phyloP scores from a whole-genome alignment of 1,284 basidiomycete genomes.

The Cryptococcus amylolentus region DNA sequence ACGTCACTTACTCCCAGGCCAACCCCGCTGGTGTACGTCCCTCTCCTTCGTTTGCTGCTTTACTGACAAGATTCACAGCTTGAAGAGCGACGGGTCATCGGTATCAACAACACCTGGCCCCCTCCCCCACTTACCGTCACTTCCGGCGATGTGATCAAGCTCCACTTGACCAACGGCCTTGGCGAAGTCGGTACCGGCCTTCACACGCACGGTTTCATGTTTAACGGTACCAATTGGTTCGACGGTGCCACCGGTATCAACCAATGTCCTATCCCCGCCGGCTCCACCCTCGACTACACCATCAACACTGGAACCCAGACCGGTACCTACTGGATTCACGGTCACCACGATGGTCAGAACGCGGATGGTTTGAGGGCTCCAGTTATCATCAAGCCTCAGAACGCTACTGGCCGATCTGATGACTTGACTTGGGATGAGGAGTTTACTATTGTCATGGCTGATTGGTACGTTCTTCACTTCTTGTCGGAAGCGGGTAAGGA shows the following conservation, averaged over 20 bases:
- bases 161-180: constrained; percentile 72
- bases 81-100: constrained; percentile 65
- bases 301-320: constrained; percentile 64
- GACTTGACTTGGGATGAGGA: constrained; percentile 76
- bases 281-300: constrained; percentile 68
- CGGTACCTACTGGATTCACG: constrained; percentile 88
- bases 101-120: constrained; percentile 85
- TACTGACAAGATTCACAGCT: constrained; percentile 8
- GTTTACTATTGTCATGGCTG: constrained; percentile 74
- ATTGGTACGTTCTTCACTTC: constrained; percentile 62
- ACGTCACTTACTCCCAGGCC: constrained; percentile 42
- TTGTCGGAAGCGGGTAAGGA: not conserved
- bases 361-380: constrained; percentile 58
- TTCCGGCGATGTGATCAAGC: constrained; percentile 63
- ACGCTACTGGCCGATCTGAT: constrained; percentile 51
- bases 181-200: constrained; percentile 55
- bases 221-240: constrained; percentile 78
- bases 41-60: not conserved
- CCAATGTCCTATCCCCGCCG: constrained; percentile 84
- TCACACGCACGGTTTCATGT: constrained; percentile 91
- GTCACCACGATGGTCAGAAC: constrained; percentile 67
- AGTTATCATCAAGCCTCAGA: constrained; percentile 64
- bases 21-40: constrained; percentile 48
- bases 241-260: constrained; percentile 80
- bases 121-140: constrained; percentile 71